phyloP scores from a whole-genome alignment of 371 early-diverging fungal genomes.

The Mucor plumbeus region DNA sequence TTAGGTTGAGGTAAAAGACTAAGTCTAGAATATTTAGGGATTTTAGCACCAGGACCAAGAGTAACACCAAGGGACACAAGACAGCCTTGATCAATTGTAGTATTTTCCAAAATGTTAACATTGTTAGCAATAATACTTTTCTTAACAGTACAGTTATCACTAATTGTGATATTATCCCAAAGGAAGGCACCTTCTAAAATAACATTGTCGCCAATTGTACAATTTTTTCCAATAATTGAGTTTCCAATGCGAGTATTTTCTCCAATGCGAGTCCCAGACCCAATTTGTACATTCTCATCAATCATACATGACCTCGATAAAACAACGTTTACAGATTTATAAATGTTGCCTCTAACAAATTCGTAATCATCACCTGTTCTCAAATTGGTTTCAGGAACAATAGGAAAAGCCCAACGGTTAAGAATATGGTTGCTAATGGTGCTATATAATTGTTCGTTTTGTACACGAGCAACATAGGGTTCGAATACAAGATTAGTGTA shows the following conservation, averaged over 20 bases:
- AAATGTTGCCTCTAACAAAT: conserved; percentile 80
- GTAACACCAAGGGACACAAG: conserved; percentile 71
- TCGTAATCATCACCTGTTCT: conserved; percentile 70
- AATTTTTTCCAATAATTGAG: conserved; percentile 85
- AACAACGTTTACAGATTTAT: conserved; percentile 80
- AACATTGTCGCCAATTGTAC: conserved; percentile 79
- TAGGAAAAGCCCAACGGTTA: conserved; percentile 91
- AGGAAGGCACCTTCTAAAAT: conserved; percentile 81
- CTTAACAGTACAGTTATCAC: conserved; percentile 65
- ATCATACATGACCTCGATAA: conserved; percentile 79
- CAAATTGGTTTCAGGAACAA: conserved; percentile 90
- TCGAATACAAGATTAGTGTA: conserved; percentile 80
- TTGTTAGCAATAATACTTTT: conserved; percentile 78
- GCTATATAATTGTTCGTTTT: conserved; percentile 84
- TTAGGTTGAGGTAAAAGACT: conserved; percentile 58
- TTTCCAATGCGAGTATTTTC: conserved; percentile 73
- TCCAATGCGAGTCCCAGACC: conserved; percentile 77
- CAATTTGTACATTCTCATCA: conserved; percentile 85
- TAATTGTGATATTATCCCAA: conserved; percentile 81
- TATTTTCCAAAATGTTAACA: conserved; percentile 69
- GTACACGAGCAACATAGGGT: conserved; percentile 85
- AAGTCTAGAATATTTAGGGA: conserved; percentile 76
- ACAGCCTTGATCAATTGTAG: conserved; percentile 70
- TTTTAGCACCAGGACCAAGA: conserved; percentile 76
- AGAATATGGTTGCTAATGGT: conserved; percentile 89